A percentile compares a stretch with the other conserved stretches of the same genome.
These are phyloP conservation scores for Acanthamoeba divionensis DNA, from an alignment of 208 protist genomes.

Conservation along the genomic window DNA sequence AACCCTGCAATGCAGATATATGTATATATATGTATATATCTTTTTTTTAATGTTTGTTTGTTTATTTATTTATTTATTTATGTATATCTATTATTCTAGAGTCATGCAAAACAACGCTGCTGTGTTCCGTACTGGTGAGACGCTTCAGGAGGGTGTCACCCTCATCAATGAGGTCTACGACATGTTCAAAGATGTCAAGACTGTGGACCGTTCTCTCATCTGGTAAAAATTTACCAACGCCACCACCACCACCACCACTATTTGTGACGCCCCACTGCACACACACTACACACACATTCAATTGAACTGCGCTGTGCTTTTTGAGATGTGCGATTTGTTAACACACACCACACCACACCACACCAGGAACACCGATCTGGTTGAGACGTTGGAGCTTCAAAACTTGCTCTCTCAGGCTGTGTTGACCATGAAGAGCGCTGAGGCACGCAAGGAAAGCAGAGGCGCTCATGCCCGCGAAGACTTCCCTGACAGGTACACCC, in stretches of 20 bases:
- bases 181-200: constrained; percentile 87
- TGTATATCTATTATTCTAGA: too few relatives aligned
- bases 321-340: too few relatives aligned
- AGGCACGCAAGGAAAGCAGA: constrained; percentile 93
- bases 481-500: constrained; percentile 83
- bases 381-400: constrained; percentile 97
- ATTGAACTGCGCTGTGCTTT: too few relatives aligned
- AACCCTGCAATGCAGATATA: too few relatives aligned
- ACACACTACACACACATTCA: not conserved
- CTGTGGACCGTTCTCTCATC: constrained; percentile 86
- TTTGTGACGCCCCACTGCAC: constrained; percentile 16
- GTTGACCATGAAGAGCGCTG: constrained; percentile 88
- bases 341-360: too few relatives aligned
- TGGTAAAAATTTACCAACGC: too few relatives aligned
- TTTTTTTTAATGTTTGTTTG: too few relatives aligned
- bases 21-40: too few relatives aligned
- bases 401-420: constrained; percentile 95
- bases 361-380: constrained; percentile 95
- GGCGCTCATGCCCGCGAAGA: constrained; percentile 97
- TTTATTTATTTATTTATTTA: too few relatives aligned
- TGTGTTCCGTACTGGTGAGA: constrained; percentile 93
- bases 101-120: constrained; percentile 96
- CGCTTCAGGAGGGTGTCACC: constrained; percentile 88
- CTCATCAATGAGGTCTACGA: constrained; percentile 91
- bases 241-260: not conserved